Percentiles rank a stretch among this genome's conserved stretches.
These are phyloP conservation scores for Centella asiatica DNA, from an alignment of 129 eudicot genomes.

Conservation along the genomic window DNA sequence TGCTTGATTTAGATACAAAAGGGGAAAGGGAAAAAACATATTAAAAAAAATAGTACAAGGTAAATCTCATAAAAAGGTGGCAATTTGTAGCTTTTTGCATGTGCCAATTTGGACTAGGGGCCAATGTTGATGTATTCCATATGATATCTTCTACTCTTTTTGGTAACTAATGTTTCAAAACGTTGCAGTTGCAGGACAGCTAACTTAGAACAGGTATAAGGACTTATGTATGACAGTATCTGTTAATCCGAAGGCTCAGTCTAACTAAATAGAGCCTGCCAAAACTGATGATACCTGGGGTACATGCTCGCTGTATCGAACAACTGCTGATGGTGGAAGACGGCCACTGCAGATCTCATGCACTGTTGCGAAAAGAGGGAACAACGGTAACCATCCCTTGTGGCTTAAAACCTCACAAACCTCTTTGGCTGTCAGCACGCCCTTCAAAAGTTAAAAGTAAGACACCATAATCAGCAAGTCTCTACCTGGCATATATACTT, in stretches of 20 bases:
- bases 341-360: slow-evolving; percentile 80
- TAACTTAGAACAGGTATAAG: not conserved
- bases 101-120: too few species aligned
- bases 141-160: not conserved
- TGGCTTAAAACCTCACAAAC: slow-evolving; percentile 72
- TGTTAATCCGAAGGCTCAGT: not conserved
- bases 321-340: slow-evolving; percentile 75
- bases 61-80: not conserved
- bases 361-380: slow-evolving; percentile 82
- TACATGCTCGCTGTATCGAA: slow-evolving; percentile 52
- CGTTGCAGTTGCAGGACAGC: not conserved
- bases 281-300: slow-evolving; percentile 32
- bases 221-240: too few species aligned
- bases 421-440: slow-evolving; percentile 91
- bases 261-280: slow-evolving; percentile 26
- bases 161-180: not conserved
- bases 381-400: slow-evolving; percentile 74
- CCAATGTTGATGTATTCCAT: not conserved
- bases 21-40: not conserved
- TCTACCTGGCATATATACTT: not conserved
- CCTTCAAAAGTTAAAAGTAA: slow-evolving; percentile 36
- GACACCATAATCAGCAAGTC: not conserved
- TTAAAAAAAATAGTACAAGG: not conserved
- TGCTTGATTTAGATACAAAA: too few species aligned
- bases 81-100: too few species aligned